A percentile compares a stretch with the other conserved stretches of the same genome.
These are phyloP conservation scores for Hura crepitans DNA, from an alignment of 441 rosid genomes.

Conservation along the genomic window DNA sequence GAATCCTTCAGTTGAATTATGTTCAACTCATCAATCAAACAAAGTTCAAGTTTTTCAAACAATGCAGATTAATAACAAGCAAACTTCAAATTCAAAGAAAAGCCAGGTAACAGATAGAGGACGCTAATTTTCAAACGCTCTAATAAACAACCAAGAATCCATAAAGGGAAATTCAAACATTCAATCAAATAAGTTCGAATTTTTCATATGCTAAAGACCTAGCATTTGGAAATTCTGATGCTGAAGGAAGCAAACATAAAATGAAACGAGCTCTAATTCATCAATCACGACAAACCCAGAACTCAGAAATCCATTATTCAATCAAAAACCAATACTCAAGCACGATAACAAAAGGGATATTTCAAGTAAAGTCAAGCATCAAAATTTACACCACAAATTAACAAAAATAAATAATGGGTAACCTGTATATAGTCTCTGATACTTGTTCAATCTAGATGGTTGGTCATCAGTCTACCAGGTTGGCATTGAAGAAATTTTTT, in stretches of 20 bases:
- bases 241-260: slow-evolving; percentile 7
- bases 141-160: slow-evolving; percentile 8
- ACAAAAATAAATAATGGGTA: slow-evolving; percentile 16
- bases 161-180: slow-evolving; percentile 4
- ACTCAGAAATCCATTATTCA: not conserved
- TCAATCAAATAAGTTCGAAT: slow-evolving; percentile 16
- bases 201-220: slow-evolving; percentile 12
- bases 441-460: slow-evolving; percentile 3
- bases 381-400: slow-evolving; percentile 6
- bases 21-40: slow-evolving; percentile 17
- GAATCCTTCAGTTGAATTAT: slow-evolving; percentile 4
- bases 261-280: slow-evolving; percentile 17
- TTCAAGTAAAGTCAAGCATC: slow-evolving; percentile 11
- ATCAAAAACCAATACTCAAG: slow-evolving; percentile 6
- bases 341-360: not conserved
- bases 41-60: not conserved
- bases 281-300: slow-evolving; percentile 21
- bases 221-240: slow-evolving; percentile 11
- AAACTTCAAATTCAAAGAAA: slow-evolving; percentile 10
- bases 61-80: slow-evolving; percentile 9
- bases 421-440: slow-evolving; percentile 8
- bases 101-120: slow-evolving; percentile 10
- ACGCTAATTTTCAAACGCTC: slow-evolving; percentile 1
- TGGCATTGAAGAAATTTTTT: not conserved
- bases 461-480: not conserved